Percentiles rank a stretch among this genome's conserved stretches.
These are phyloP conservation scores for Penicillium sp. DNA, from an alignment of 2,329 filamentous ascomycete genomes.

Conservation along the genomic window DNA sequence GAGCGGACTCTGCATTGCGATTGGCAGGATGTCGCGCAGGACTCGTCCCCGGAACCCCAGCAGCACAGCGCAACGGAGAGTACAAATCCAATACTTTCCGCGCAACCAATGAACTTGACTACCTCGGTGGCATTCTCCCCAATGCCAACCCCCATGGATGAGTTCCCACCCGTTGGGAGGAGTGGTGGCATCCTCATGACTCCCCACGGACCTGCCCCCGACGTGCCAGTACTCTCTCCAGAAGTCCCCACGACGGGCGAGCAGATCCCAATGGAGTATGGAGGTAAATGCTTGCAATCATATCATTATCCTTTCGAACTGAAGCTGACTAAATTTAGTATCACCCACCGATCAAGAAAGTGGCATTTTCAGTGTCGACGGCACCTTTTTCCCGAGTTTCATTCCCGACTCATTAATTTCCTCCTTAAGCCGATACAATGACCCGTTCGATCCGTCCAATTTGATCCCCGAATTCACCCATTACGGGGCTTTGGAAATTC, in stretches of 20 bases:
- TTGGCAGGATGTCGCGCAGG: constrained; percentile 27
- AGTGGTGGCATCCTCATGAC: constrained; percentile 7
- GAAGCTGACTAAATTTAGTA: constrained; percentile 13
- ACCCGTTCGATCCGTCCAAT: constrained; percentile 25
- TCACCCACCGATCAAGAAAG: constrained; percentile 32
- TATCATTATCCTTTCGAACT: neutral
- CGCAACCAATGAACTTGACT: neutral
- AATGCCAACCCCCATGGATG: constrained; percentile 18
- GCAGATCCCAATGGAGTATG: constrained; percentile 18
- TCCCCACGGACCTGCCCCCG: constrained; percentile 5
- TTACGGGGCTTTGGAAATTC: constrained; percentile 25
- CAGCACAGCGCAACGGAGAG: constrained; percentile 13
- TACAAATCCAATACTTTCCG: neutral
- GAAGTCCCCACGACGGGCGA: constrained; percentile 12
- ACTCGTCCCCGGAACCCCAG: constrained; percentile 20
- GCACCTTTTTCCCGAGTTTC: constrained; percentile 34
- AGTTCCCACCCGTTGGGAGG: constrained; percentile 3
- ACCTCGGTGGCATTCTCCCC: constrained; percentile 17
- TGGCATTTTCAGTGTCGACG: constrained; percentile 32
- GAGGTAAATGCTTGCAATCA: constrained; percentile 10
- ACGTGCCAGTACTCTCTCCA: constrained; percentile 16
- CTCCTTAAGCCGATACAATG: constrained; percentile 27
- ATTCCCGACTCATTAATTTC: constrained; percentile 33
- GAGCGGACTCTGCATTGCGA: constrained; percentile 53
- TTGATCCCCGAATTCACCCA: constrained; percentile 26